phyloP scores from a whole-genome alignment of 495 filamentous ascomycete species.

The Tuber brumale region DNA sequence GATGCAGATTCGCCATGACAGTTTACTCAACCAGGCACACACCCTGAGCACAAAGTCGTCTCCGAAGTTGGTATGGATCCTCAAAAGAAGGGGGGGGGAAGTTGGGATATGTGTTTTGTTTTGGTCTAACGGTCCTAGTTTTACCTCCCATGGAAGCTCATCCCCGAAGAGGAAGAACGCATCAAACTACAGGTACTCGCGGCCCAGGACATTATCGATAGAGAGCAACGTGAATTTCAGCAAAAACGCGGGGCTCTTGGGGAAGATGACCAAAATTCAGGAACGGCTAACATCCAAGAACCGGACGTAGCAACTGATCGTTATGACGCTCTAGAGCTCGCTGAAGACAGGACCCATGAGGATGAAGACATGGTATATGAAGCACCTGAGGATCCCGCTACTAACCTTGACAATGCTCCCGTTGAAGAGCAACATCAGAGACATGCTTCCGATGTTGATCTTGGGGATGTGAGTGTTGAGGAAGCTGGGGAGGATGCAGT shows the following conservation, averaged over 20 bases:
- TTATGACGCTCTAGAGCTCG: slow-evolving; percentile 46
- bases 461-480: slow-evolving; percentile 59
- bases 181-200: slow-evolving; percentile 58
- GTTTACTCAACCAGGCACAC: slow-evolving; percentile 64
- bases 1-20: slow-evolving; percentile 74
- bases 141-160: slow-evolving; percentile 80
- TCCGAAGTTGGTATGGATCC: slow-evolving; percentile 66
- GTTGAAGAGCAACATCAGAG: slow-evolving; percentile 24
- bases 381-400: slow-evolving; percentile 25
- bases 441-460: slow-evolving; percentile 41
- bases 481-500: slow-evolving; percentile 79
- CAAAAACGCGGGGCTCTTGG: slow-evolving; percentile 24
- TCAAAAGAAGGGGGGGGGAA: background rate
- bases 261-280: slow-evolving; percentile 31
- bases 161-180: slow-evolving; percentile 54
- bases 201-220: slow-evolving; percentile 49
- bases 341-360: slow-evolving; percentile 46
- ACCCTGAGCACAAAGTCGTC: slow-evolving; percentile 66
- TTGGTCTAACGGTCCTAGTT: slow-evolving; percentile 52
- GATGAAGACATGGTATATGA: slow-evolving; percentile 23
- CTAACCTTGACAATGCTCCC: slow-evolving; percentile 37
- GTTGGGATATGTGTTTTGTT: slow-evolving; percentile 9
- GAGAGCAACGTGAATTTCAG: slow-evolving; percentile 50
- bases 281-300: slow-evolving; percentile 46
- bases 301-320: slow-evolving; percentile 48